These are phyloP conservation scores for Wickerhamomyces pijperi DNA, from an alignment of 805 yeast genomes.

Conservation along the genomic window DNA sequence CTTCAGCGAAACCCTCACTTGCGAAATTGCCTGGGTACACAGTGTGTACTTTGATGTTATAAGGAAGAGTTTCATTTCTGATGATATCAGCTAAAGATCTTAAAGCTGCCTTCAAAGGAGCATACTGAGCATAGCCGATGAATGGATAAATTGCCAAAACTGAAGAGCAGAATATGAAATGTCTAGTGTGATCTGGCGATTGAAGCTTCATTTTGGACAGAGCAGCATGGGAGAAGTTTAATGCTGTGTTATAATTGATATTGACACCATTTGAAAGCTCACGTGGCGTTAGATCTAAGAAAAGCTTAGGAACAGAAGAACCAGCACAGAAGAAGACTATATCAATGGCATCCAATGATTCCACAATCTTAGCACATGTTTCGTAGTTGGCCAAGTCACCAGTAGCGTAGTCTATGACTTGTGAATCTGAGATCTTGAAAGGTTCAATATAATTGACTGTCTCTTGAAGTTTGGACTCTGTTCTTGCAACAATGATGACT, in stretches of 20 bases:
- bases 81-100: constrained; percentile 63
- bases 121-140: constrained; percentile 85
- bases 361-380: constrained; percentile 35
- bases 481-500: constrained; percentile 70
- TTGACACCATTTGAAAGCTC: constrained; percentile 54
- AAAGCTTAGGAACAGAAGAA: constrained; percentile 66
- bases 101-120: constrained; percentile 80
- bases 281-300: constrained; percentile 48
- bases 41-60: constrained; percentile 58
- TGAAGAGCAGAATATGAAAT: constrained; percentile 59
- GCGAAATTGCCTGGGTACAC: constrained; percentile 84
- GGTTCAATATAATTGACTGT: constrained; percentile 36
- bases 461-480: constrained; percentile 41
- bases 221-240: constrained; percentile 59
- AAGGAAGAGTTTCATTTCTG: constrained; percentile 70
- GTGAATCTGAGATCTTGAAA: constrained; percentile 16
- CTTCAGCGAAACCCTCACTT: constrained; percentile 79
- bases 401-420: constrained; percentile 25
- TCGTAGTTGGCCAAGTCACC: constrained; percentile 59
- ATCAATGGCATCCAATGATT: constrained; percentile 43
- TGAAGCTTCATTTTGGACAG: constrained; percentile 27
- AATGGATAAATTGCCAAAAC: constrained; percentile 77
- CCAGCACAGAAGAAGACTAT: constrained; percentile 84
- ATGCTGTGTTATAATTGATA: constrained; percentile 63
- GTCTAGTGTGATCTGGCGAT: constrained; percentile 26